Evolutionary conservation across 179 eudicot species (phyloP).

Genomic region (Beta macrorhiza): DNA sequence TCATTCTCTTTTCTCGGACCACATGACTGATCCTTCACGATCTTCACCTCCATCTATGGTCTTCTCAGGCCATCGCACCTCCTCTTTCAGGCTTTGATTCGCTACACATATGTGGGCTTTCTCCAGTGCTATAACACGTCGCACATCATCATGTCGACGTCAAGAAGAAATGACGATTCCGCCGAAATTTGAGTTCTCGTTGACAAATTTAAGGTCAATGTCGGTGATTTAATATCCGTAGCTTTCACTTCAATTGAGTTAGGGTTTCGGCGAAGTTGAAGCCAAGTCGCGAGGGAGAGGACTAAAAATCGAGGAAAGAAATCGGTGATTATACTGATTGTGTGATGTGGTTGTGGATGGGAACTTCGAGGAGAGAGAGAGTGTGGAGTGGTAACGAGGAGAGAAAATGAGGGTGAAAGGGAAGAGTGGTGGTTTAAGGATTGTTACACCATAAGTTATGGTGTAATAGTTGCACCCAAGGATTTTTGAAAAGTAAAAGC

Average conservation of each 20-base stretch:
- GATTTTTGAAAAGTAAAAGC: too few species aligned
- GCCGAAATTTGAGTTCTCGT: not conserved
- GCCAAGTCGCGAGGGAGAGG: conserved; percentile 13
- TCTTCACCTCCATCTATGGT: too few species aligned
- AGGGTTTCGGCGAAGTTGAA: conserved; percentile 16
- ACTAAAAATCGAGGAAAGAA: conserved; percentile 20
- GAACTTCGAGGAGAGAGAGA: conserved; percentile 31
- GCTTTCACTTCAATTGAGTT: conserved; percentile 35
- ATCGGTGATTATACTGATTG: conserved; percentile 16
- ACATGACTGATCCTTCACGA: too few species aligned
- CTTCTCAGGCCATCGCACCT: too few species aligned
- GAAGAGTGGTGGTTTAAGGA: too few species aligned
- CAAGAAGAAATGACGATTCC: conserved; percentile 55
- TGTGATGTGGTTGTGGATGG: conserved; percentile 10
- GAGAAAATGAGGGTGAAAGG: not conserved
- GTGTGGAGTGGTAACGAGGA: conserved; percentile 24
- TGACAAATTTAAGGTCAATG: not conserved
- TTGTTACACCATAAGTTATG: too few species aligned
- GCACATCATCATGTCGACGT: conserved; percentile 94
- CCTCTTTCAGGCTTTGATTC: too few species aligned
- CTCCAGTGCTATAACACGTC: conserved; percentile 39
- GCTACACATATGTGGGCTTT: too few species aligned
- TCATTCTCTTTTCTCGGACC: too few species aligned
- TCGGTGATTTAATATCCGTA: conserved; percentile 35
- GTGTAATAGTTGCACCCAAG: too few species aligned